Evolutionary conservation across 164 flowering plant species (phyloP).

Genomic region (Dillenia suffruticosa): DNA sequence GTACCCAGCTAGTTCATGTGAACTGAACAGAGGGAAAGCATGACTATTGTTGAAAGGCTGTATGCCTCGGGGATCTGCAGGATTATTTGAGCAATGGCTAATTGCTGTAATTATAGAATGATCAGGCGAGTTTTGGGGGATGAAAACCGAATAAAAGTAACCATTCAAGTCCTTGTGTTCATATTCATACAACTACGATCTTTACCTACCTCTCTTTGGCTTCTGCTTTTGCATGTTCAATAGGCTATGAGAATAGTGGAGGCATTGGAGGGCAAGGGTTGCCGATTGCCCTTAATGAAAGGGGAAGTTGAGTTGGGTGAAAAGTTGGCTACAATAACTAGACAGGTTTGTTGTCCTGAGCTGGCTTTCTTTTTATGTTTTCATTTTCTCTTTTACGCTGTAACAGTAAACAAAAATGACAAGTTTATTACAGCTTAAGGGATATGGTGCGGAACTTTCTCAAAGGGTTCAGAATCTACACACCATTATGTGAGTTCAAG

Average conservation of each 20-base stretch:
- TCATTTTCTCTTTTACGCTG: neutral
- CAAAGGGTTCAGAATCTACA: slow-evolving; percentile 89
- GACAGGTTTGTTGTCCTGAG: slow-evolving; percentile 55
- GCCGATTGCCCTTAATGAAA: slow-evolving; percentile 74
- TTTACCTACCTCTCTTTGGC: too few species aligned
- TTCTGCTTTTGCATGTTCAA: neutral
- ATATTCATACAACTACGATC: too few species aligned
- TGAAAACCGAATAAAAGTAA: too few species aligned
- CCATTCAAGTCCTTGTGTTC: too few species aligned
- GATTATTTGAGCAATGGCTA: too few species aligned
- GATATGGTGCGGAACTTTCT: slow-evolving; percentile 93
- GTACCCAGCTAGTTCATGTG: too few species aligned
- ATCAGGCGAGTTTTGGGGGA: too few species aligned
- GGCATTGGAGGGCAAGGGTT: slow-evolving; percentile 88
- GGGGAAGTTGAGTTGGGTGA: slow-evolving; percentile 93
- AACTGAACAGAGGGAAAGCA: too few species aligned
- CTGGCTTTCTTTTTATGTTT: neutral
- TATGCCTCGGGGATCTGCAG: too few species aligned
- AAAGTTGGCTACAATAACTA: slow-evolving; percentile 66
- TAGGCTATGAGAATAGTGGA: slow-evolving; percentile 93
- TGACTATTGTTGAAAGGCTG: too few species aligned
- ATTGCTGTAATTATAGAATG: too few species aligned
- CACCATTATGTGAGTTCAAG: slow-evolving; percentile 67
- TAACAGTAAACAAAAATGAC: slow-evolving; percentile 12
- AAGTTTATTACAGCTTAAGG: slow-evolving; percentile 59